Percentiles rank a stretch among this genome's conserved stretches.
Evolutionary conservation across 306 rosid genomes (phyloP).

Genomic region (Mucuna pruriens): DNA sequence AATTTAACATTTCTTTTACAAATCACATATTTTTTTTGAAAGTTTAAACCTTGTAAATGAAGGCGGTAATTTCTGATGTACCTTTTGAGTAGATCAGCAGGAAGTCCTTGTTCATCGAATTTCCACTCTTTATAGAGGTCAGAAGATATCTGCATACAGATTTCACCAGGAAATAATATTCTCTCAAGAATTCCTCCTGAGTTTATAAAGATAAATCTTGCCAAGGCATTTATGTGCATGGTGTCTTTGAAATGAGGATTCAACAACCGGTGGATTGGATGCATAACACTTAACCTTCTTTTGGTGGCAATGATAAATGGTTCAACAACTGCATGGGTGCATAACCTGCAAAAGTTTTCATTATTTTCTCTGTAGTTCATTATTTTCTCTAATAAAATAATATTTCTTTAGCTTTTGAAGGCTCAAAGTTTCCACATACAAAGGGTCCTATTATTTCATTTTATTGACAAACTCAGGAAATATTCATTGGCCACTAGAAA

Average conservation of each 20-base stretch:
- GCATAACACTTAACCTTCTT: constrained; percentile 77
- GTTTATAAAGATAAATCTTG: constrained; percentile 53
- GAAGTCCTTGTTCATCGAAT: constrained; percentile 74
- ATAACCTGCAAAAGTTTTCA: constrained; percentile 54
- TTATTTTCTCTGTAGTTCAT: not conserved
- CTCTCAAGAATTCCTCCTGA: constrained; percentile 70
- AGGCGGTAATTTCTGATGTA: constrained; percentile 17
- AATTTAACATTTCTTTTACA: not conserved
- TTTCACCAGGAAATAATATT: constrained; percentile 60
- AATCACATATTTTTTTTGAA: not conserved
- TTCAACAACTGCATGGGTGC: constrained; percentile 77
- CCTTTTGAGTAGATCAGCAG: constrained; percentile 77
- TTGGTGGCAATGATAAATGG: constrained; percentile 85
- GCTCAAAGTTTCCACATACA: not conserved
- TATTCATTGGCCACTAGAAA: not conserved
- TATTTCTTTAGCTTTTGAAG: not conserved
- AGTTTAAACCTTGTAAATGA: not conserved
- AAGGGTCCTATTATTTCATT: not conserved
- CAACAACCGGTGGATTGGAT: constrained; percentile 70
- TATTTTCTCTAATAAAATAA: not conserved
- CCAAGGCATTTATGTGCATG: constrained; percentile 69
- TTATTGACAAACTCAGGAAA: not conserved
- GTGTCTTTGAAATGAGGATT: constrained; percentile 81
- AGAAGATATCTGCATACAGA: constrained; percentile 70
- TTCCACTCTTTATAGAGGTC: constrained; percentile 76